phyloP scores from a whole-genome alignment of 2,329 filamentous ascomycete genomes.

The Colletotrichum tamarilloi region DNA sequence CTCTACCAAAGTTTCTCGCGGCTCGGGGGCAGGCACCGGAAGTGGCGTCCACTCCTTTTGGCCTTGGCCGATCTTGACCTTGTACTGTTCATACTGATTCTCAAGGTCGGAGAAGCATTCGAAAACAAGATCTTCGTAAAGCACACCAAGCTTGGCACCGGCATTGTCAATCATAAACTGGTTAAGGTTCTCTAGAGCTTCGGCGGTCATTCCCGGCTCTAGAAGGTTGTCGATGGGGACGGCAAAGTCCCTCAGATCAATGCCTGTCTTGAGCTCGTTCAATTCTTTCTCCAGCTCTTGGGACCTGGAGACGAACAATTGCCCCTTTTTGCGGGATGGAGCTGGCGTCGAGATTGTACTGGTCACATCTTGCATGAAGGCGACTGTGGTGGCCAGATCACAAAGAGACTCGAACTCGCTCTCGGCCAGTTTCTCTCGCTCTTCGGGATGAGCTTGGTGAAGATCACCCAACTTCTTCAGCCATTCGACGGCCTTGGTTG shows the following conservation, averaged over 20 bases:
- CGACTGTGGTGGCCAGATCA: conserved; percentile 50
- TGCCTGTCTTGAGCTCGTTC: conserved; percentile 46
- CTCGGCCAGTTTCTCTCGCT: conserved; percentile 47
- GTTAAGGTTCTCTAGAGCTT: conserved; percentile 50
- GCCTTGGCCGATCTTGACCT: conserved; percentile 13
- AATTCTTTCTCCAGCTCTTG: conserved; percentile 51
- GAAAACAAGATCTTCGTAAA: conserved; percentile 57
- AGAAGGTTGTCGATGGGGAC: conserved; percentile 55
- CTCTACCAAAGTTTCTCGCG: conserved; percentile 42
- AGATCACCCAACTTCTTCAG: conserved; percentile 53
- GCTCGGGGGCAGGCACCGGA: conserved; percentile 34
- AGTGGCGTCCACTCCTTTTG: conserved; percentile 36
- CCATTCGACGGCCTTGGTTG: conserved; percentile 50
- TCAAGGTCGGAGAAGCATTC: conserved; percentile 49
- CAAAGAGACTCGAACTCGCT: conserved; percentile 48
- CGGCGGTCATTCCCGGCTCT: conserved; percentile 50
- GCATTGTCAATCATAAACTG: conserved; percentile 49
- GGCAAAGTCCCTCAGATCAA: conserved; percentile 53
- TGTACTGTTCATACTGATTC: conserved; percentile 40
- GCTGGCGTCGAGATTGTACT: conserved; percentile 48
- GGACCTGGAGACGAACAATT: conserved; percentile 47
- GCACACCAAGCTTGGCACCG: conserved; percentile 52
- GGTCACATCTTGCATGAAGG: conserved; percentile 53
- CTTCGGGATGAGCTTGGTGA: conserved; percentile 45
- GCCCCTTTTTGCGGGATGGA: conserved; percentile 51